These are phyloP conservation scores for Laguncularia racemosa DNA, from an alignment of 345 rosid genomes.

Conservation along the genomic window DNA sequence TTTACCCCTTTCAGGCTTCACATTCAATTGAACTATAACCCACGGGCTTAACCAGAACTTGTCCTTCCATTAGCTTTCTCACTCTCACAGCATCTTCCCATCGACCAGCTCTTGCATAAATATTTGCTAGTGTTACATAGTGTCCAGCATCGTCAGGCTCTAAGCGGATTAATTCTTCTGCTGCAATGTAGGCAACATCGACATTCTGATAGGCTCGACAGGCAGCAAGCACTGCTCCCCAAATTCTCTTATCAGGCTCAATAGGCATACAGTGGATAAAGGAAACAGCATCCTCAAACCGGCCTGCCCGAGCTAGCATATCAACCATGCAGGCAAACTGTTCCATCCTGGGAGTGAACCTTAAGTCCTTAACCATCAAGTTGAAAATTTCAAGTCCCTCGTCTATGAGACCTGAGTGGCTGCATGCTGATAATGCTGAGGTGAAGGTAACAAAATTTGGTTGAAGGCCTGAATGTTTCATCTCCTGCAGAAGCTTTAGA, in stretches of 20 bases:
- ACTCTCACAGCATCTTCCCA: conserved; percentile 29
- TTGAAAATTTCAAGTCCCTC: conserved; percentile 28
- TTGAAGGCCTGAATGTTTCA: conserved; percentile 16
- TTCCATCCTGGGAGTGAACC: conserved; percentile 20
- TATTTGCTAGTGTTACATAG: conserved; percentile 26
- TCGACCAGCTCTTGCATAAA: conserved; percentile 29
- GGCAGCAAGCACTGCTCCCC: conserved; percentile 33
- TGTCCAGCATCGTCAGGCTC: conserved; percentile 36
- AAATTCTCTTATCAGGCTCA: conserved; percentile 23
- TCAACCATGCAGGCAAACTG: conserved; percentile 32
- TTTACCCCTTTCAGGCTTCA: not conserved
- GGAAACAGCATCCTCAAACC: conserved; percentile 21
- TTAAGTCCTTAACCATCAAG: conserved; percentile 12
- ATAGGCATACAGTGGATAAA: conserved; percentile 25
- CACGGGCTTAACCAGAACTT: conserved; percentile 20
- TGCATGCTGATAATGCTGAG: conserved; percentile 29
- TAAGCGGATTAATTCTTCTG: conserved; percentile 24
- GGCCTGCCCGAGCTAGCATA: conserved; percentile 35
- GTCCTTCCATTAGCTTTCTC: conserved; percentile 25
- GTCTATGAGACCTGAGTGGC: conserved; percentile 27
- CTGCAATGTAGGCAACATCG: conserved; percentile 22
- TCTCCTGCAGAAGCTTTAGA: conserved; percentile 24
- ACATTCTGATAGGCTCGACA: conserved; percentile 25
- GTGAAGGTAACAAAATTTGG: conserved; percentile 27
- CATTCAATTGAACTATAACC: conserved; percentile 27